These are phyloP conservation scores for Fusarium oxysporum DNA, from an alignment of 2,329 filamentous ascomycete species.

Conservation along the genomic window DNA sequence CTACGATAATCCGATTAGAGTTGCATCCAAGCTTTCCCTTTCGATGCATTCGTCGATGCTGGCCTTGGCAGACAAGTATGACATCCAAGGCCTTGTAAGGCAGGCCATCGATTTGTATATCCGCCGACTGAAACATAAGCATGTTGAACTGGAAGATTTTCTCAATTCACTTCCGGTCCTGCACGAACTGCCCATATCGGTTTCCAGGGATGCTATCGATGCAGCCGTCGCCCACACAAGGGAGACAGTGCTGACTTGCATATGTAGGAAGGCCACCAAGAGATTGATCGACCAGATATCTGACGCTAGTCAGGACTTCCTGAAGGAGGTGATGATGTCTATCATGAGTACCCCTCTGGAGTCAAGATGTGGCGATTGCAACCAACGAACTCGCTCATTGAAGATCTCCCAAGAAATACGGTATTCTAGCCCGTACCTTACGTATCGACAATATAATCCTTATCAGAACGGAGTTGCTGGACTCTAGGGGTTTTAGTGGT, in stretches of 20 bases:
- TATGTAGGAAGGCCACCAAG: not conserved
- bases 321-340: not conserved
- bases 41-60: not conserved
- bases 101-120: not conserved
- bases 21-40: not conserved
- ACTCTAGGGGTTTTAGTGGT: too few relatives aligned
- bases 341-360: too few relatives aligned
- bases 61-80: not conserved
- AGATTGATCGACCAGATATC: not conserved
- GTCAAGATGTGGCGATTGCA: not conserved
- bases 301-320: not conserved
- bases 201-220: not conserved
- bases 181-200: not conserved
- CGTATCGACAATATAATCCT: too few relatives aligned
- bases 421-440: too few relatives aligned
- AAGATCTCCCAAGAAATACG: not conserved
- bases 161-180: not conserved
- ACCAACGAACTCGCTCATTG: not conserved
- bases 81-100: not conserved
- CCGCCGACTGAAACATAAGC: not conserved
- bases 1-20: fast-evolving
- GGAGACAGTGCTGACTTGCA: not conserved
- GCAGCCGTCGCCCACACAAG: not conserved
- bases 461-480: too few relatives aligned
- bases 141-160: not conserved